phyloP scores from a whole-genome alignment of 306 rosid species.

The Begonia masoniana region DNA sequence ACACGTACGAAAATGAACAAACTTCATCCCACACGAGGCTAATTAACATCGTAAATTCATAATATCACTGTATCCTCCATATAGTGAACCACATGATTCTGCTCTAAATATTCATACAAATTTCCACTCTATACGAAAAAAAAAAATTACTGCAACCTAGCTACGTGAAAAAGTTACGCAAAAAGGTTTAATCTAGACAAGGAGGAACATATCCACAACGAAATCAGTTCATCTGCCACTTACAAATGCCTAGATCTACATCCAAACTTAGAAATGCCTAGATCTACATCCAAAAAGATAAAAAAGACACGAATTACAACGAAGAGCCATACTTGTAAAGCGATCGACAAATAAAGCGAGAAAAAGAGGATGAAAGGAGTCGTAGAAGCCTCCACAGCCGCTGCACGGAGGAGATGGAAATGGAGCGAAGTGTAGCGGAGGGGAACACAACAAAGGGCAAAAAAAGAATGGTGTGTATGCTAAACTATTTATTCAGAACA shows the following conservation, averaged over 20 bases:
- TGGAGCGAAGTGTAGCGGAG: neutral
- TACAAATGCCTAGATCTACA: slow-evolving; percentile 38
- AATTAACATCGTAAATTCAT: no score
- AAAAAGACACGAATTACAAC: slow-evolving; percentile 14
- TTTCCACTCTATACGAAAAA: neutral
- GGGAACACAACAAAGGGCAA: slow-evolving; percentile 9
- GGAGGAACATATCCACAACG: no score
- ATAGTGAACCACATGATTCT: no score
- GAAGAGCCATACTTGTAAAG: slow-evolving; percentile 19
- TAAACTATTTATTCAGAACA: no score
- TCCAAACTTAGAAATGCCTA: slow-evolving; percentile 11
- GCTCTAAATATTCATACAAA: no score
- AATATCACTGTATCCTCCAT: no score
- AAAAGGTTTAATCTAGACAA: slow-evolving; percentile 3
- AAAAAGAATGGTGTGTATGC: neutral
- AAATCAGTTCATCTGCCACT: slow-evolving; percentile 4
- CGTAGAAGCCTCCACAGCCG: slow-evolving; percentile 37
- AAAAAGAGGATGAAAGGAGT: slow-evolving; percentile 3
- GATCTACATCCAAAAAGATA: slow-evolving; percentile 29
- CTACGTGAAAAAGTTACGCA: neutral
- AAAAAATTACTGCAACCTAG: neutral
- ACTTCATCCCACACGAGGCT: no score
- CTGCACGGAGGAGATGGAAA: slow-evolving; percentile 1
- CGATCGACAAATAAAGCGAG: slow-evolving; percentile 13
- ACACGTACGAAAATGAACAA: no score